Evolutionary conservation across 768 basidiomycete genomes (phyloP), one percentile per base, ranked within the genome.

Genomic region (Kwoniella newhampshirensis): DNA sequence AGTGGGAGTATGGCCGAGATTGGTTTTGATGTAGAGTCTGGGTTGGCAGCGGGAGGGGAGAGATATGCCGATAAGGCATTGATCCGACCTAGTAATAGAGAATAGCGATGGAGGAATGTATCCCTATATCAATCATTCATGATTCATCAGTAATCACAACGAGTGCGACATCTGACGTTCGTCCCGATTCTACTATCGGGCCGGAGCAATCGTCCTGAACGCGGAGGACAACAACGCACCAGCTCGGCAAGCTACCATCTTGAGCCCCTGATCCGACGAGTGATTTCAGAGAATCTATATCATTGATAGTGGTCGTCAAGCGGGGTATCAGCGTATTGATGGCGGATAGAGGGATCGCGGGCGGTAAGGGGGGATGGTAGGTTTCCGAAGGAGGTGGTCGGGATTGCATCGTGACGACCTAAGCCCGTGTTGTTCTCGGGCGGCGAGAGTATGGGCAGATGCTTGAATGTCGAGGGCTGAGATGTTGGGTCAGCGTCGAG

Each of bases 271-370:
- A 28, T 2, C 47, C 71, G 3, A 73, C 39, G 3, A 64, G 50
- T 13, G 44, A 39, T 32, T 64, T 60, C 25, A 73, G 57, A 6
- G 54, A 30, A 43, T 73, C 71, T 20, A 73, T 73, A 58, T 73
- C 71, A 39, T 67, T 65, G 49, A 73, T 73, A 5, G 71, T 64
- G 0, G 62, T 56, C 2, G 64, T 73, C 17, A 73, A 41, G 1
- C 71, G 62, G 2, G 68, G 71, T 4, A 73, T 67, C 32, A 73
- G 62, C 6, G 60, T 44, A 39, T 72, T 65, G n/a, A 71, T 51
- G 5, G 47, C 36, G 32, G 46, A 40, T 3, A 51, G 21, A 4
- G 70, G 67, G 37, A 68, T 66, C 0, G 51, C 28, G 17, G 67
- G 64, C 13, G 54, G 21, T 23, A 54, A 28, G 15, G 64, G 58